Percentiles rank a stretch among this genome's conserved stretches.
Evolutionary conservation across 179 eudicot genomes (phyloP).

Genomic region (Silene vulgaris): DNA sequence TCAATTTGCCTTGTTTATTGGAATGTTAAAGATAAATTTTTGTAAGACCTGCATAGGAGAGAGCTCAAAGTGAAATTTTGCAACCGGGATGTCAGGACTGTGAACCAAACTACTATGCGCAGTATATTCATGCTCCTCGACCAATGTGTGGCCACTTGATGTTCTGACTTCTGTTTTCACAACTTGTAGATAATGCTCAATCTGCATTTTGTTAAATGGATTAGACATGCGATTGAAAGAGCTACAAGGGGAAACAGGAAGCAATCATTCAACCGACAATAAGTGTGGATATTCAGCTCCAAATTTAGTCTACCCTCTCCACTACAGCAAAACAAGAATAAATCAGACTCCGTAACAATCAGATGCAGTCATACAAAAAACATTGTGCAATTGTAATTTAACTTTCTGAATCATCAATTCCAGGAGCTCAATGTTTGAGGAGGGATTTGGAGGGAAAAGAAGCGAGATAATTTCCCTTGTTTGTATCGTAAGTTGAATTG

Average conservation of each 20-base stretch:
- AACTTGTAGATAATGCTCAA: constrained; percentile 92
- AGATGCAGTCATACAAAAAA: not conserved
- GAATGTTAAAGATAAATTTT: constrained; percentile 2
- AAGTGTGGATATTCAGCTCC: not conserved
- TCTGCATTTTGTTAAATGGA: constrained; percentile 42
- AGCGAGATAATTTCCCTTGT: not conserved
- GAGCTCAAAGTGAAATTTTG: constrained; percentile 78
- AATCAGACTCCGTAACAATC: not conserved
- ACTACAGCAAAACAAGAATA: not conserved
- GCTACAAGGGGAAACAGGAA: not conserved
- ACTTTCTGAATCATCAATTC: constrained; percentile 4
- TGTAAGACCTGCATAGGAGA: constrained; percentile 90
- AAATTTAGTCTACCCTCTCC: not conserved
- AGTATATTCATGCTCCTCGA: constrained; percentile 89
- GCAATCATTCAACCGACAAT: not conserved
- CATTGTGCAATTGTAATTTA: not conserved
- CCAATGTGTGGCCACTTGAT: constrained; percentile 36
- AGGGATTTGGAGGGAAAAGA: not conserved
- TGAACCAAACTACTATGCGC: constrained; percentile 89
- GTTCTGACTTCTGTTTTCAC: constrained; percentile 82
- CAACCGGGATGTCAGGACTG: constrained; percentile 63
- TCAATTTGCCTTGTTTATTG: not conserved
- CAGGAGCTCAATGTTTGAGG: not conserved
- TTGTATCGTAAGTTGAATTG: no score
- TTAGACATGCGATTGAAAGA: constrained; percentile 4